These are phyloP conservation scores for Penicillium paxilli DNA, from an alignment of 495 filamentous ascomycete genomes.

Conservation along the genomic window DNA sequence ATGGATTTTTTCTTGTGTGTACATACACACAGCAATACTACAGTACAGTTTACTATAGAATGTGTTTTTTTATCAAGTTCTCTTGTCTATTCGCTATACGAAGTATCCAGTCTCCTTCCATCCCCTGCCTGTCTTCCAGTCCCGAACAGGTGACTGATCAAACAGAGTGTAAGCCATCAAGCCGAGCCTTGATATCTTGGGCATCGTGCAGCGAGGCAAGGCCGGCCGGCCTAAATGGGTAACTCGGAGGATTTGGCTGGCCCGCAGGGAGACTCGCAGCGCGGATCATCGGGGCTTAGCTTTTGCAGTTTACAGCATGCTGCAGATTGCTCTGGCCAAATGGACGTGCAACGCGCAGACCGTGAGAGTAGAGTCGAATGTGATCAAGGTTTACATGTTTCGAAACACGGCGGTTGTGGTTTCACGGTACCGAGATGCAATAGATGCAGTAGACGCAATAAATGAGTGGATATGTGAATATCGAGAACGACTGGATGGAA, in stretches of 20 bases:
- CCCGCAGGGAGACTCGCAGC: conserved; percentile 6
- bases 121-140: too few species aligned
- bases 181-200: background rate
- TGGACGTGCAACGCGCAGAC: conserved; percentile 29
- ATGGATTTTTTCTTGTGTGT: too few species aligned
- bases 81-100: too few species aligned
- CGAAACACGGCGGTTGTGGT: background rate
- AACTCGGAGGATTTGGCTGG: conserved; percentile 18
- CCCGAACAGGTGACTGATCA: background rate
- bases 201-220: background rate
- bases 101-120: background rate
- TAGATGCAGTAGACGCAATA: background rate
- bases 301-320: conserved; percentile 33
- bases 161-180: background rate
- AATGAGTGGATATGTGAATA: background rate
- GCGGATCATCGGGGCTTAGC: conserved; percentile 33
- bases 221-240: background rate
- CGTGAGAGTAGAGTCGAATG: conserved; percentile 21
- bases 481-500: background rate
- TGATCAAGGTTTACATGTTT: conserved; percentile 6
- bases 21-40: too few species aligned
- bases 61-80: too few species aligned
- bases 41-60: too few species aligned
- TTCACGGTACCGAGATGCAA: background rate
- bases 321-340: conserved; percentile 27